Evolutionary conservation across 345 rosid species (phyloP).

Genomic region (Eucalyptus grandis): DNA sequence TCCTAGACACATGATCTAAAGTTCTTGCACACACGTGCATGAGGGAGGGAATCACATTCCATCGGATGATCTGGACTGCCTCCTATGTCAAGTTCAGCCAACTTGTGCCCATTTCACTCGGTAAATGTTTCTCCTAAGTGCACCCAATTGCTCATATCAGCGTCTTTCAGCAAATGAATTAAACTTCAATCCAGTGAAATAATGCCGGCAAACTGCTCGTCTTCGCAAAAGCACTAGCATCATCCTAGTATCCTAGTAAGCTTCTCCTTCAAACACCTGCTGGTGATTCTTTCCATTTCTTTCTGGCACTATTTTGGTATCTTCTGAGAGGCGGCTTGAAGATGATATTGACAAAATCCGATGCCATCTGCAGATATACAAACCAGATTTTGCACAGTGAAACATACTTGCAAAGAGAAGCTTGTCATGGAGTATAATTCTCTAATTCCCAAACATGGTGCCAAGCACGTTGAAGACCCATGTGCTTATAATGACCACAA

Average conservation of each 20-base stretch:
- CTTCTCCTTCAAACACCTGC: background rate
- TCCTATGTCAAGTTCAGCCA: background rate
- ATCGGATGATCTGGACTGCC: background rate
- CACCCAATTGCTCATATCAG: background rate
- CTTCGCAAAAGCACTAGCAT: background rate
- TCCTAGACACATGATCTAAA: background rate
- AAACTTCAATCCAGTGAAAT: background rate
- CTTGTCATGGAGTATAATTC: background rate
- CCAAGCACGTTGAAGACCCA: background rate
- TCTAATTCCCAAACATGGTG: background rate
- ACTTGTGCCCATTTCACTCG: background rate
- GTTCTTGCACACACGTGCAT: background rate
- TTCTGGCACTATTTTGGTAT: background rate
- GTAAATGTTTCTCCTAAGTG: background rate
- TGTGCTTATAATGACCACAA: background rate
- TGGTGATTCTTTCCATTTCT: background rate
- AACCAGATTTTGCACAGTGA: background rate
- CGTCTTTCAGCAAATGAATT: background rate
- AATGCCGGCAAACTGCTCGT: background rate
- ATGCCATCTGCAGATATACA: background rate
- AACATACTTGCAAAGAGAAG: background rate
- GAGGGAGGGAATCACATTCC: background rate
- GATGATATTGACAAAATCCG: background rate
- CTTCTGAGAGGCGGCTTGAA: background rate
- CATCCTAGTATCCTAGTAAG: background rate